Evolutionary conservation across 78 protist genomes (phyloP).

Genomic region (Dictyostelium firmibasis): DNA sequence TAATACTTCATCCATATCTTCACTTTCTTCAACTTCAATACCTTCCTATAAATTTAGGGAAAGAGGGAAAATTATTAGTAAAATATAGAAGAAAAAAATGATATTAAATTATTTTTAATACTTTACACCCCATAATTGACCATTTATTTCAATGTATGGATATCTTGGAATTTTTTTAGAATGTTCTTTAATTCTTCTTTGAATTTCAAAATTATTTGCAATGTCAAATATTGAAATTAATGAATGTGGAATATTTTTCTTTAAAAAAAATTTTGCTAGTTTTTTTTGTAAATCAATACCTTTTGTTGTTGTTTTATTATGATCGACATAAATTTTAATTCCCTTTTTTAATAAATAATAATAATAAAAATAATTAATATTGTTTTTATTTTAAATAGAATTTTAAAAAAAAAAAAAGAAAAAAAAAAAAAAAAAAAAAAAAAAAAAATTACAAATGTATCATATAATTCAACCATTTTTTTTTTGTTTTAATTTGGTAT

Average conservation of each 20-base stretch:
- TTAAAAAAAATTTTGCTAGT: slow-evolving; percentile 32
- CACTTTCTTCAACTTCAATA: slow-evolving; percentile 1
- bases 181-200: slow-evolving; percentile 54
- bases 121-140: slow-evolving; percentile 72
- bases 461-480: slow-evolving; percentile 23
- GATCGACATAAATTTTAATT: slow-evolving; percentile 66
- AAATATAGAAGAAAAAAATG: background rate
- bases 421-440: no score
- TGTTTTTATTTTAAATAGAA: background rate
- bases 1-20: slow-evolving; percentile 8
- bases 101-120: background rate
- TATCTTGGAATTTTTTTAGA: slow-evolving; percentile 59
- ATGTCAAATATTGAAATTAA: slow-evolving; percentile 62
- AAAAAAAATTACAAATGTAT: background rate
- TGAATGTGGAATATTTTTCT: slow-evolving; percentile 17
- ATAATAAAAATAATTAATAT: background rate
- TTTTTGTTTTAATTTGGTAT: background rate
- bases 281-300: slow-evolving; percentile 51
- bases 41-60: no score
- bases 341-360: slow-evolving; percentile 26
- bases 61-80: no score
- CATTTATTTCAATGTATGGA: slow-evolving; percentile 73
- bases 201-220: slow-evolving; percentile 51
- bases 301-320: slow-evolving; percentile 51
- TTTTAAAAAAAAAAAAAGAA: no score